A percentile compares a stretch with the other conserved stretches of the same genome.
phyloP scores from a whole-genome alignment of 2,329 filamentous ascomycete genomes.

The Rhynchosporium graminicola region DNA sequence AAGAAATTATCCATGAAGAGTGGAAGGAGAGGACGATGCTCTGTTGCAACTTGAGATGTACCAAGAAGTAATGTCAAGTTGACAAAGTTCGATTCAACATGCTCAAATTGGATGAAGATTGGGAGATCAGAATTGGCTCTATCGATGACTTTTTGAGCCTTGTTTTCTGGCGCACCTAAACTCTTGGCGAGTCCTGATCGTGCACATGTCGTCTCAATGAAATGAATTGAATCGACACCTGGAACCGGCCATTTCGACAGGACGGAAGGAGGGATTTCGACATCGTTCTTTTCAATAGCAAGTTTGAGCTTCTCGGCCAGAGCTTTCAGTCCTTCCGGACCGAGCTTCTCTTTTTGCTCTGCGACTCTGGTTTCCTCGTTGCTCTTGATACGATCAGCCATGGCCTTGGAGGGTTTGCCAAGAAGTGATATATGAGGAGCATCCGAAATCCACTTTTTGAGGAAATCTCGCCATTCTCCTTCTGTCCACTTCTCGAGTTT shows the following conservation, averaged over 20 bases:
- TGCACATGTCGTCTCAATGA: constrained; percentile 85
- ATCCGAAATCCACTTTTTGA: constrained; percentile 82
- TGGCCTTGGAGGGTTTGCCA: constrained; percentile 77
- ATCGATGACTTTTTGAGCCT: constrained; percentile 76
- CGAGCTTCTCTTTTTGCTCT: constrained; percentile 76
- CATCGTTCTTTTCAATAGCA: constrained; percentile 86
- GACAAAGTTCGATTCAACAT: constrained; percentile 91
- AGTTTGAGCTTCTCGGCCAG: constrained; percentile 75
- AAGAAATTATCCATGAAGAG: constrained; percentile 94
- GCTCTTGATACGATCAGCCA: constrained; percentile 78
- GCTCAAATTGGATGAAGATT: constrained; percentile 94
- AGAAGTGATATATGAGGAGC: constrained; percentile 86
- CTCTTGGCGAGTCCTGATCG: constrained; percentile 76
- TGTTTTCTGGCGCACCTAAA: constrained; percentile 66
- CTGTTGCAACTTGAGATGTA: constrained; percentile 73
- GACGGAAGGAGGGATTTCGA: constrained; percentile 79
- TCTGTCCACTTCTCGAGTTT: constrained; percentile 78
- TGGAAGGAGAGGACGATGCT: constrained; percentile 79
- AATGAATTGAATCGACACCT: constrained; percentile 86
- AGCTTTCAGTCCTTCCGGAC: constrained; percentile 75
- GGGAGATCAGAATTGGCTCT: constrained; percentile 63
- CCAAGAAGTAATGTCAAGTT: constrained; percentile 80
- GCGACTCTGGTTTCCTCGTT: constrained; percentile 79
- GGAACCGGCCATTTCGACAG: constrained; percentile 82
- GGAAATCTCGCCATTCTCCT: constrained; percentile 76